phyloP scores from a whole-genome alignment of 345 rosid genomes.

The Salix exigua region DNA sequence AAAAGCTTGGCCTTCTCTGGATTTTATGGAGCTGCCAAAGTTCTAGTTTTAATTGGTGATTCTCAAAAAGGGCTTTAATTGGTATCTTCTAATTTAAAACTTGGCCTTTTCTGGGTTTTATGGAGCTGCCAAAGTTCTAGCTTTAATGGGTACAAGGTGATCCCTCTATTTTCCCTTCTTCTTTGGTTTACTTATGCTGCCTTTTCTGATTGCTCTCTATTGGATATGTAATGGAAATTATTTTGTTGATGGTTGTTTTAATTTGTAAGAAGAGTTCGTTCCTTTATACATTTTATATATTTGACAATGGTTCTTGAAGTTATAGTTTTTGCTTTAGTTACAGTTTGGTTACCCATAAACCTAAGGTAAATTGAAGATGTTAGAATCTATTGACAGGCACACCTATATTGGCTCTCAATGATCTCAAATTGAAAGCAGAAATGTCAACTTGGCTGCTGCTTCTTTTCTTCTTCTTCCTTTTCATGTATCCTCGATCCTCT shows the following conservation, averaged over 20 bases:
- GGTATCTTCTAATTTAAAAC: background rate
- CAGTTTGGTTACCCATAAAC: background rate
- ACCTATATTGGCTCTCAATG: background rate
- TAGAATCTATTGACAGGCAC: background rate
- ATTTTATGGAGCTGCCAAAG: conserved; percentile 10
- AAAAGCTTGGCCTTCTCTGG: background rate
- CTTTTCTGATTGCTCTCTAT: background rate
- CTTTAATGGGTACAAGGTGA: conserved; percentile 40
- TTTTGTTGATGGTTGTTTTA: background rate
- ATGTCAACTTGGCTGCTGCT: too few relatives aligned
- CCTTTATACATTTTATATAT: background rate
- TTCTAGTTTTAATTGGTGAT: conserved; percentile 26
- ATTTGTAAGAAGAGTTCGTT: background rate
- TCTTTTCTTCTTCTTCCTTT: background rate
- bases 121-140: conserved; percentile 13
- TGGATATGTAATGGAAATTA: too few relatives aligned
- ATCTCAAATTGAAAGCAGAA: background rate
- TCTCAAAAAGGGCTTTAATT: background rate
- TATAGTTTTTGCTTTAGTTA: background rate
- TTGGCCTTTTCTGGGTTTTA: background rate
- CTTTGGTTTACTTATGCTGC: background rate
- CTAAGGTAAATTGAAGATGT: background rate
- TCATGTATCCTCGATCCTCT: background rate
- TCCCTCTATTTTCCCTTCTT: background rate
- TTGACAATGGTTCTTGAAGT: background rate